These are phyloP conservation scores for Coccomyxa subellipsoidea DNA, from an alignment of 163 green algal genomes.

Conservation along the genomic window DNA sequence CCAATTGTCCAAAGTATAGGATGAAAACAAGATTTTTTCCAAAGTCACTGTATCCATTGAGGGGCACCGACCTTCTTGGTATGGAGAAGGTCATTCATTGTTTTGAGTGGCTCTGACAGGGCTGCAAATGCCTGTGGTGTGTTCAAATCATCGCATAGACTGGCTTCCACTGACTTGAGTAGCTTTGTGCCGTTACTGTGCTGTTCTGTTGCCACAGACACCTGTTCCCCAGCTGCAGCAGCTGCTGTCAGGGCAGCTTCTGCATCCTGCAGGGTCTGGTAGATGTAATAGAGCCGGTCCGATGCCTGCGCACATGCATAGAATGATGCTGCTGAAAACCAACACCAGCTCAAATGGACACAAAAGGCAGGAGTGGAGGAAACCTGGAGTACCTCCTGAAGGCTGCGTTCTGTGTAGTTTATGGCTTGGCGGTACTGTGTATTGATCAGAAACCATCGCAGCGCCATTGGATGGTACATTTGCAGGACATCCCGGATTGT, in stretches of 20 bases:
- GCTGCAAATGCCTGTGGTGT: constrained; percentile 62
- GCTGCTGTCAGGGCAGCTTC: constrained; percentile 16
- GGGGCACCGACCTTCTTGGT: constrained; percentile 74
- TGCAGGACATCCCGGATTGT: constrained; percentile 87
- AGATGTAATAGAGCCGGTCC: constrained; percentile 88
- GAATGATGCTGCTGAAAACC: not conserved
- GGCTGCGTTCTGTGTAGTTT: constrained; percentile 79
- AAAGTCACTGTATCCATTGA: too few species aligned
- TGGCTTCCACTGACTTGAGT: not conserved
- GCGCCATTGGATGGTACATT: constrained; percentile 76
- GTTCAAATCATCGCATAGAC: constrained; percentile 79
- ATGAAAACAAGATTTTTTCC: too few species aligned
- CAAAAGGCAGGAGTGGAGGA: not conserved
- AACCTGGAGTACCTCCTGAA: constrained; percentile 72
- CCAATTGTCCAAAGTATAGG: too few species aligned
- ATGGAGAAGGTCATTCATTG: constrained; percentile 87
- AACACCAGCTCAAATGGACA: not conserved
- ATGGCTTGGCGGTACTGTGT: constrained; percentile 92
- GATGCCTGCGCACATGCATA: constrained; percentile 47
- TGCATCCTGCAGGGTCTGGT: constrained; percentile 57
- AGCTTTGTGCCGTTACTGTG: too few species aligned
- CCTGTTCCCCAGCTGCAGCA: not conserved
- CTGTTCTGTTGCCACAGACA: not conserved
- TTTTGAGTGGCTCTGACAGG: constrained; percentile 78
- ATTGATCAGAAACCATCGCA: constrained; percentile 91